phyloP scores from a whole-genome alignment of 768 basidiomycete genomes.

The Dacryopinax primogenitus region DNA sequence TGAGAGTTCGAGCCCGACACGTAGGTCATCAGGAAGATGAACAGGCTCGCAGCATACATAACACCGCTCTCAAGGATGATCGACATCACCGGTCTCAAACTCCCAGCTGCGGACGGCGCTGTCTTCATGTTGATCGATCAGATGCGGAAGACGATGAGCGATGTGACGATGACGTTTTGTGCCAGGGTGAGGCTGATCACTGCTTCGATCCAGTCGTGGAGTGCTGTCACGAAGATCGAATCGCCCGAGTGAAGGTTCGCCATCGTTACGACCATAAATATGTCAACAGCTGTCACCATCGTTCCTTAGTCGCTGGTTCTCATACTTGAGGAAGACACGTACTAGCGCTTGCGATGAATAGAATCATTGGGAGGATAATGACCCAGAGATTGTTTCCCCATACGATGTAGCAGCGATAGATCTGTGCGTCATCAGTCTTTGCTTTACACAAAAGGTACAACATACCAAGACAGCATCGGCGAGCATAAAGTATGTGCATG shows the following conservation, averaged over 20 bases:
- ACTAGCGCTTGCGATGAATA: slow-evolving; percentile 25
- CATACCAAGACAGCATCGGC: slow-evolving; percentile 32
- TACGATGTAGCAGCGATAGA: slow-evolving; percentile 28
- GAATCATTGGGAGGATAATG: slow-evolving; percentile 24
- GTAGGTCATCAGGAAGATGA: slow-evolving; percentile 27
- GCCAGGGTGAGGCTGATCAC: slow-evolving; percentile 33
- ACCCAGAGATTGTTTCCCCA: slow-evolving; percentile 23
- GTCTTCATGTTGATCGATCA: slow-evolving; percentile 27
- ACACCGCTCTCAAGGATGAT: slow-evolving; percentile 31
- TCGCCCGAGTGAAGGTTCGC: slow-evolving; percentile 12
- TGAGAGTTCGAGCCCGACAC: slow-evolving; percentile 28
- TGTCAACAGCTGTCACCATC: background rate
- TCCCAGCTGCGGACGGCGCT: slow-evolving; percentile 12
- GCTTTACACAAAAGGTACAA: background rate
- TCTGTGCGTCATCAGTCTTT: background rate
- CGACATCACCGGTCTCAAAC: slow-evolving; percentile 26
- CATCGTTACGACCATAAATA: slow-evolving; percentile 3
- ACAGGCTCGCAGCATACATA: slow-evolving; percentile 29
- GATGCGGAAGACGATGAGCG: slow-evolving; percentile 28
- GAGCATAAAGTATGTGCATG: slow-evolving; percentile 18
- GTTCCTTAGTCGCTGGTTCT: background rate
- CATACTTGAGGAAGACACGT: background rate
- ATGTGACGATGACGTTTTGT: slow-evolving; percentile 32
- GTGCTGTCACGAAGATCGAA: slow-evolving; percentile 25
- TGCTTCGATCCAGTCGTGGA: slow-evolving; percentile 29